phyloP scores from a whole-genome alignment of 352 stramenopile genomes.

The Globisporangium lucens region DNA sequence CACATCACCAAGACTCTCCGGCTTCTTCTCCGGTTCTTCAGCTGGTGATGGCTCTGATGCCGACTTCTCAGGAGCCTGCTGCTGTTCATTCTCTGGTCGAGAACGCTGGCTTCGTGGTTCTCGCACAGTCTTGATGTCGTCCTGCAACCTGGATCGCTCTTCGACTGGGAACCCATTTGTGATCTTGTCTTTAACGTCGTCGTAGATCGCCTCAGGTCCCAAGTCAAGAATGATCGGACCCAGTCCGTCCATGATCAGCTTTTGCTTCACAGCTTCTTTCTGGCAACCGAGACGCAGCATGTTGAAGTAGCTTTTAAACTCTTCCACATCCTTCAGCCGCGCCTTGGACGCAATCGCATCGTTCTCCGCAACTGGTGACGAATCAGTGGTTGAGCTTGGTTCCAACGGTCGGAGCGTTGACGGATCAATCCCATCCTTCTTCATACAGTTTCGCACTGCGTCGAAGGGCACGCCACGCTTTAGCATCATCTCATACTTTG shows the following conservation, averaged over 20 bases:
- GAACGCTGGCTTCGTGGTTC: constrained; percentile 15
- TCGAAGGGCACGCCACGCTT: constrained; percentile 66
- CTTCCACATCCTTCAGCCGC: constrained; percentile 59
- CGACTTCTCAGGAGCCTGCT: neutral
- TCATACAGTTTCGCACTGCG: constrained; percentile 73
- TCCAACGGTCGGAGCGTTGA: constrained; percentile 24
- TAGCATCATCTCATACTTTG: constrained; percentile 66
- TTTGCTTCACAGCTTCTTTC: constrained; percentile 88
- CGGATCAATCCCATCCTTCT: constrained; percentile 54
- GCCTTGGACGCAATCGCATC: constrained; percentile 1
- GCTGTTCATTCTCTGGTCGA: neutral
- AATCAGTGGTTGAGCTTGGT: constrained; percentile 2
- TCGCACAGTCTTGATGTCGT: constrained; percentile 63
- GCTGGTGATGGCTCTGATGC: constrained; percentile 4
- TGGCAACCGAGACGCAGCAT: constrained; percentile 93
- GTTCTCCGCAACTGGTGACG: neutral
- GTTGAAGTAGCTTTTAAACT: constrained; percentile 89
- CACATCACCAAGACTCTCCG: constrained; percentile 2
- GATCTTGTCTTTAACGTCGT: constrained; percentile 63
- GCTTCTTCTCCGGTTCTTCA: neutral
- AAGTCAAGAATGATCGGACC: constrained; percentile 66
- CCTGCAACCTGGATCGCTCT: constrained; percentile 39
- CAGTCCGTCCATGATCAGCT: constrained; percentile 89
- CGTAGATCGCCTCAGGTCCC: constrained; percentile 53
- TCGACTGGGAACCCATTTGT: constrained; percentile 11